Evolutionary conservation across 306 rosid genomes (phyloP), one percentile per base, ranked within the genome.

Genomic region (Begonia peltatifolia): DNA sequence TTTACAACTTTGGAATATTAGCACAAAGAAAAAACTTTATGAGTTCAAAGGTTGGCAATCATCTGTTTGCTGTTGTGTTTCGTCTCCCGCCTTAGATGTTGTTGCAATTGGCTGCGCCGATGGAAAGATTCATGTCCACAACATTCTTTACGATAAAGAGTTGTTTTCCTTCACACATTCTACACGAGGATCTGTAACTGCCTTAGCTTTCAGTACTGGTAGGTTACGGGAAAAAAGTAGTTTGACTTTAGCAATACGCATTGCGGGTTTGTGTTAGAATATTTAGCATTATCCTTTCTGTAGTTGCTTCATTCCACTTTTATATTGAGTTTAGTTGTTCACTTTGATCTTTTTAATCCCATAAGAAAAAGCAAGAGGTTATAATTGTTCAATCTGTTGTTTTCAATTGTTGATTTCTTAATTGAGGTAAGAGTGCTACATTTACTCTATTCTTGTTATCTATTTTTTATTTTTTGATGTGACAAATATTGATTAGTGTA

Each of bases 11-110:
- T 90, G 97, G 97, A 90, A 90, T 66, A 67, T 90, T 53, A 90
- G 84, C 70, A 74, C 95, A 12, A 70, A 72, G 84, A 90, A 83
- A 71, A 80, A 66, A 46, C 69, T 90, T 35, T 90, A 60, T 41
- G 95, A 90, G 67, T 90, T 90, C 60, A 85, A 76, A 68, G 95
- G 97, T 55, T 90, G 97, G 97, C 69, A 76, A 55, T 85, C 97
- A 30, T 68, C 95, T 14, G 58, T 90, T 49, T 51, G 76, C 52
- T 71, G 87, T 58, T 80, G 90, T 57, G 80, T 90, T 55, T 80
- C 95, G 2, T 90, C 95, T 18, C 97, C 97, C 62, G 95, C 95
- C 6, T 74, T 85, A 6, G 95, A 90, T 66, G 92, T 85, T 41
- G 73, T 90, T 66, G 97, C 94, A 18, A 76, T 85, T 68, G 97